Base-by-base conservation (phyloP, 805 yeast genomes). In the Lipomyces starkeyi region DNA sequence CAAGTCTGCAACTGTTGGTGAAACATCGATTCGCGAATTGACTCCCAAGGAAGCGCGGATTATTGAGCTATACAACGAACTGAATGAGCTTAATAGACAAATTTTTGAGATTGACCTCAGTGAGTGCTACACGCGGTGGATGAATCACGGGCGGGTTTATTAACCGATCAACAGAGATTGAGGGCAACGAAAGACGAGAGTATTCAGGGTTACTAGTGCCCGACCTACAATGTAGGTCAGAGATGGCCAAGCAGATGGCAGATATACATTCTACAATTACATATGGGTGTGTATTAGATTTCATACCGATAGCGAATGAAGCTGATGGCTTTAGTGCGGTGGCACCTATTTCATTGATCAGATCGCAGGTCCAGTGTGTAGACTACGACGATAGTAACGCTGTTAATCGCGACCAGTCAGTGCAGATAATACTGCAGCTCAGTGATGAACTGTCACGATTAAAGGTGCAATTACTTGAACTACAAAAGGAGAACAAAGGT, bases 401-500 rank as follows among this genome's bases (percentile, higher is more conserved):
- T 53, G 56, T 29, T 13, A 53, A 29, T 53, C 55, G 20, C 60
- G 64, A 64, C n/a, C n/a, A 29, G 29, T 40, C 64, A 5, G 14
- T 60, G 40, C 58, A 34, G 43, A 11, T 35, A 11, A 22, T 65
- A 32, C 29, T 29, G 17, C 43, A 25, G n/a, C 61, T 57, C 8
- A 40, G 58, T 22, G 47, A 40, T 3, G 57, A 65, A 57, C 62
- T 65, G 14, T 22, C 64, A 17, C 27, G 57, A 14, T 43, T 65
- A 8, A 54, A 52, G 32, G 11, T n/a, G 37, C 65, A 56, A 20
- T 9, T 61, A 2, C 56, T 63, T n/a, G 13, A 20, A 17, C n/a
- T 49, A 8, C 65, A 40, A 25, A 11, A 13, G 13, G 61, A 61
- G 27, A 64, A 43, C 25, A 64, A 47, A 34, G 20, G 57, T 64